phyloP scores from a whole-genome alignment of 2,329 filamentous ascomycete genomes.

The Pleomassaria siparia region DNA sequence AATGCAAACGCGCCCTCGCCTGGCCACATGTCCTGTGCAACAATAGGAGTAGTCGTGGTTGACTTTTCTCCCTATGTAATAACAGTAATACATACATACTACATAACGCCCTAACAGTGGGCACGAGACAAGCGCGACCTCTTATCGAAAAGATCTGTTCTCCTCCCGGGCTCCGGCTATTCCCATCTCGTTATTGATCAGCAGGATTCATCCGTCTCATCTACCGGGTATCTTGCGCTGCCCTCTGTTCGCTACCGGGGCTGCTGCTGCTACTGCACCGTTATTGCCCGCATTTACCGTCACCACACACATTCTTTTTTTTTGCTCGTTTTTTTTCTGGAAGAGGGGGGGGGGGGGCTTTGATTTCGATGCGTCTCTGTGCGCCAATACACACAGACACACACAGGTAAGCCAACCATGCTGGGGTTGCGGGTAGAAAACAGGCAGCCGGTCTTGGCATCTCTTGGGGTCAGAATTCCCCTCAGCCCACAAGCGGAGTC shows the following conservation, averaged over 20 bases:
- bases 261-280: conserved; percentile 1
- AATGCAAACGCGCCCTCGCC: too few species aligned
- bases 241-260: conserved; percentile 9
- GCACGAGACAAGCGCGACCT: conserved; percentile 11
- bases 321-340: too few species aligned
- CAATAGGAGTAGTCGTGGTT: conserved; percentile 5
- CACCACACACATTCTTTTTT: neutral
- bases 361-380: too few species aligned
- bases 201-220: conserved; percentile 11
- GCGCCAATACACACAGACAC: neutral
- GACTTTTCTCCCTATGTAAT: neutral
- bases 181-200: conserved; percentile 10
- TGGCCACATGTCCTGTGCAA: neutral
- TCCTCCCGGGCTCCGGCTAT: conserved; percentile 2
- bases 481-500: conserved; percentile 3
- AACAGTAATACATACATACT: too few species aligned
- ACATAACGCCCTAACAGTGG: too few species aligned
- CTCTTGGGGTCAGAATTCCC: conserved; percentile 6
- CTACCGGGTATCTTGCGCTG: conserved; percentile 5
- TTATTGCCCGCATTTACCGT: conserved; percentile 9
- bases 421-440: conserved; percentile 8
- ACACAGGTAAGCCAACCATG: conserved; percentile 1
- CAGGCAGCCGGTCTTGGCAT: conserved; percentile 6
- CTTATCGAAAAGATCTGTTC: conserved; percentile 5
- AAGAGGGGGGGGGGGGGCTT: too few species aligned